These are phyloP conservation scores for Pythium apleroticum DNA, from an alignment of 352 stramenopile species.

Conservation along the genomic window DNA sequence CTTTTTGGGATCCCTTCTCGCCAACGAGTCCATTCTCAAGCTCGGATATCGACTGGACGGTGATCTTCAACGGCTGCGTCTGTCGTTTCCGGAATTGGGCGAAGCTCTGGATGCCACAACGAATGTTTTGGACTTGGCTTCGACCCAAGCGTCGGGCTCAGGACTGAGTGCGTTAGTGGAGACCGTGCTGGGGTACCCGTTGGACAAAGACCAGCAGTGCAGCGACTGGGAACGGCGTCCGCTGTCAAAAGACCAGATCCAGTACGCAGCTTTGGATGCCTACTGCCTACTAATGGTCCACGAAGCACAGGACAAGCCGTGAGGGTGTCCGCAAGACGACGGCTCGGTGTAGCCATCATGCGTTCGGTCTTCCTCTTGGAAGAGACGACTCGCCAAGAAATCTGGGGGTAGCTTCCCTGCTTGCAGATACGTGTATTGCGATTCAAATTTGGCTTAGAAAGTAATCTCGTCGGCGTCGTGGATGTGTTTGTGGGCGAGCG, in stretches of 20 bases:
- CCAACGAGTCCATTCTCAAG: constrained; percentile 49
- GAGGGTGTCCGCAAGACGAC: neutral
- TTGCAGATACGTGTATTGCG: no score
- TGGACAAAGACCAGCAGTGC: constrained; percentile 67
- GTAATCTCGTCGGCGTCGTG: constrained; percentile 10
- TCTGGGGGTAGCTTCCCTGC: no score
- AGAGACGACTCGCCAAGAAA: no score
- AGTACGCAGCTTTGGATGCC: constrained; percentile 70
- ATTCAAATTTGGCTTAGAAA: no score
- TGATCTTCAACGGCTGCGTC: constrained; percentile 64
- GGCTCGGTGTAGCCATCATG: no score
- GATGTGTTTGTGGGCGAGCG: constrained; percentile 4
- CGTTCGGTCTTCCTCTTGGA: no score
- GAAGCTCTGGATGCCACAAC: constrained; percentile 55
- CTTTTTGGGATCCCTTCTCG: constrained; percentile 51
- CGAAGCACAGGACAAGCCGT: neutral
- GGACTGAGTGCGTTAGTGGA: constrained; percentile 54
- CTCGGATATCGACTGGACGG: constrained; percentile 63
- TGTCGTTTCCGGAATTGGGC: constrained; percentile 52
- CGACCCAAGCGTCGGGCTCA: constrained; percentile 14
- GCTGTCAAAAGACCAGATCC: constrained; percentile 51
- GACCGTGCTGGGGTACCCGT: constrained; percentile 46
- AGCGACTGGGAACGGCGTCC: constrained; percentile 75
- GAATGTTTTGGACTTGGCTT: constrained; percentile 64
- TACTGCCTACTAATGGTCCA: constrained; percentile 78